These are phyloP conservation scores for Rhodotorula sp. DNA, from an alignment of 1,284 basidiomycete genomes.

Conservation along the genomic window DNA sequence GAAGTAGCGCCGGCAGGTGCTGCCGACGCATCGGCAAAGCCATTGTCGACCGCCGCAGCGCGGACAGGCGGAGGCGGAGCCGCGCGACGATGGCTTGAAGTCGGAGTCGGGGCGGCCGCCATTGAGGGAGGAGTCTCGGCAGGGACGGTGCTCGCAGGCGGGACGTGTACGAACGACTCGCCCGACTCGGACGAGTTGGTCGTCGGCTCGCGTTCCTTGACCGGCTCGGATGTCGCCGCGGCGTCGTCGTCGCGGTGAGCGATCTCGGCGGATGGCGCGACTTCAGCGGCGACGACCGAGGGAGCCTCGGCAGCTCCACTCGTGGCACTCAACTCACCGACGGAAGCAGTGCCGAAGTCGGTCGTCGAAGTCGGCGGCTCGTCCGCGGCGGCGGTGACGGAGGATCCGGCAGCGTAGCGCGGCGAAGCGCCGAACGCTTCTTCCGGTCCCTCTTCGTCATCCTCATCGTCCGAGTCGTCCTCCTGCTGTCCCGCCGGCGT, in stretches of 20 bases:
- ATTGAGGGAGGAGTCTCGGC: constrained; percentile 5
- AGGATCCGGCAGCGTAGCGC: not conserved
- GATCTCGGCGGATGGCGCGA: not conserved
- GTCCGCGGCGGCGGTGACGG: not conserved
- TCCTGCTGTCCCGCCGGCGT: constrained; percentile 31
- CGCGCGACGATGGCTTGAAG: constrained; percentile 3
- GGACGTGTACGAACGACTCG: constrained; percentile 26
- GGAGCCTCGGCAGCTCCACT: not conserved
- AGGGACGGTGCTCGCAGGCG: constrained; percentile 6
- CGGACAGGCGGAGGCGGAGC: constrained; percentile 16
- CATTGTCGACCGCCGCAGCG: not conserved
- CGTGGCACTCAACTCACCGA: constrained; percentile 2
- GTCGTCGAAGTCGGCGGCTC: not conserved
- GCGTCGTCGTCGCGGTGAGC: not conserved
- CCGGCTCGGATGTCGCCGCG: not conserved
- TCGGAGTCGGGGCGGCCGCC: not conserved
- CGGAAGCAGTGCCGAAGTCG: constrained; percentile 6
- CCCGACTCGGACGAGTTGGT: constrained; percentile 8
- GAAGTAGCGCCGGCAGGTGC: not conserved
- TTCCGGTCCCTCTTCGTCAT: constrained; percentile 31
- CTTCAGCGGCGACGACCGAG: not conserved
- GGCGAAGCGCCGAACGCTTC: constrained; percentile 18
- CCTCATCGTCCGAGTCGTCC: constrained; percentile 19
- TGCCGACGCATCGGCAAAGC: not conserved
- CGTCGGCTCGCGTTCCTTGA: constrained; percentile 8